phyloP scores from a whole-genome alignment of 2,329 filamentous ascomycete genomes.

The Aspergillus oerlinghausenensis region DNA sequence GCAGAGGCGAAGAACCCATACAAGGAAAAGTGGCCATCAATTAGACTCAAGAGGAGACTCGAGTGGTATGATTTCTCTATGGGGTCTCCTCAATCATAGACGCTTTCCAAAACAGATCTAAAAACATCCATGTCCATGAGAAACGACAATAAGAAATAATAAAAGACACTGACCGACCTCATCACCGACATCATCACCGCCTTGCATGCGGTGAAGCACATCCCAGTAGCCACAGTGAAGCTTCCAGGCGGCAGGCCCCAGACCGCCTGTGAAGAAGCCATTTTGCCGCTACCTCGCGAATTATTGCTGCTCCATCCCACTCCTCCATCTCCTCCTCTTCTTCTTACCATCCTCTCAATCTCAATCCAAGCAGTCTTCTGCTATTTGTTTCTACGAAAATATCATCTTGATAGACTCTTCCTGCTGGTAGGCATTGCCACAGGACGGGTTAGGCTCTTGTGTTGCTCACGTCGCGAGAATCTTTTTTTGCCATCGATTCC shows the following conservation, averaged over 20 bases:
- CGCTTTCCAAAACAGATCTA: not conserved
- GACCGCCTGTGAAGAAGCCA: constrained; percentile 31
- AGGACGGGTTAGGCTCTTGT: constrained; percentile 1
- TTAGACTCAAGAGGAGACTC: not conserved
- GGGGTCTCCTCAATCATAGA: not conserved
- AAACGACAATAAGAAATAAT: not conserved
- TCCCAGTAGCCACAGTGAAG: constrained; percentile 19
- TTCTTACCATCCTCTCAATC: not conserved
- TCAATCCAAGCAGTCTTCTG: not conserved
- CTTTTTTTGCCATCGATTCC: constrained; percentile 19
- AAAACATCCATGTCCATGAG: not conserved
- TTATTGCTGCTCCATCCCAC: constrained; percentile 12
- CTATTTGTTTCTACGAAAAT: not conserved
- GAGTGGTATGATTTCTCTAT: not conserved
- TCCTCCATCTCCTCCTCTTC: constrained; percentile 15
- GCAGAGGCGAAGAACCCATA: not conserved
- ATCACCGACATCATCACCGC: constrained; percentile 33
- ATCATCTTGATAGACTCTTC: not conserved
- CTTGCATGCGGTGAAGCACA: constrained; percentile 36
- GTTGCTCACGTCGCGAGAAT: constrained; percentile 1
- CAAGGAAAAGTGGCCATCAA: not conserved
- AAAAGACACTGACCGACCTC: constrained; percentile 15
- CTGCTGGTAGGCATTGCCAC: constrained; percentile 4
- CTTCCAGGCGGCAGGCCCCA: constrained; percentile 16
- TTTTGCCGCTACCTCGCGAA: constrained; percentile 30